Evolutionary conservation across 2,329 filamentous ascomycete genomes (phyloP), one percentile per base, ranked within the genome.

Genomic region (Apiospora saccharicola): DNA sequence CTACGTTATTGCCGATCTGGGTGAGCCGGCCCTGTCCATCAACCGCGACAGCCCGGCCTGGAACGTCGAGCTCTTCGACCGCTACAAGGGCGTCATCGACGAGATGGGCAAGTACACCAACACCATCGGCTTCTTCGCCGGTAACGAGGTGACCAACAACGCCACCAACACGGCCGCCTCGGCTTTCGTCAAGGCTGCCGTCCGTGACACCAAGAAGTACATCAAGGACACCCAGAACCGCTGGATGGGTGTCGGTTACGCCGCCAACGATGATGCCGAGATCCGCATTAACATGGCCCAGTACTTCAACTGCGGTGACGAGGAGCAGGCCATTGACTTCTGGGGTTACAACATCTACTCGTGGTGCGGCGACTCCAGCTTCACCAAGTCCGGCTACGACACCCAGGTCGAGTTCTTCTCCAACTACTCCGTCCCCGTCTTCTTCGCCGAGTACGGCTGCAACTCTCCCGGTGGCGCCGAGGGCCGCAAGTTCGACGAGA

Each of bases 271-370:
- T 78, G 92, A 94, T 80, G 86, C 89, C 37, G 85, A 86, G n/a
- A 94, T 94, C 76, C 92, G 93, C 82, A 85, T 85, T 73, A 84
- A 91, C 79, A 87, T 95, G 81, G 91, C 91, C 74, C 84, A 92
- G 79, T 95, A 93, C 86, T 94, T 95, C 84, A 91, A 94, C 86
- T 95, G 93, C 79, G 92, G 92, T 70, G 79, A 86, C 71, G 76
- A 84, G 14, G 83, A 84, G 0, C 85, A 75, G 86, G 83, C 90
- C 68, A 94, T 95, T 76, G 93, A 95, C 81, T 94, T 94, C 85
- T 95, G 92, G 90, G 93, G 93, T 69, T 95, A 95, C 89, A 95
- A 95, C 86, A 94, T 95, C 84, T 95, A 95, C 86, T 94, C 93
- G 57, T 95, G 93, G 93, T 95, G 93, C 79, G 93, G 93, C 78